These are phyloP conservation scores for Aspergillus amoenus DNA, from an alignment of 2,329 filamentous ascomycete species.

Conservation along the genomic window DNA sequence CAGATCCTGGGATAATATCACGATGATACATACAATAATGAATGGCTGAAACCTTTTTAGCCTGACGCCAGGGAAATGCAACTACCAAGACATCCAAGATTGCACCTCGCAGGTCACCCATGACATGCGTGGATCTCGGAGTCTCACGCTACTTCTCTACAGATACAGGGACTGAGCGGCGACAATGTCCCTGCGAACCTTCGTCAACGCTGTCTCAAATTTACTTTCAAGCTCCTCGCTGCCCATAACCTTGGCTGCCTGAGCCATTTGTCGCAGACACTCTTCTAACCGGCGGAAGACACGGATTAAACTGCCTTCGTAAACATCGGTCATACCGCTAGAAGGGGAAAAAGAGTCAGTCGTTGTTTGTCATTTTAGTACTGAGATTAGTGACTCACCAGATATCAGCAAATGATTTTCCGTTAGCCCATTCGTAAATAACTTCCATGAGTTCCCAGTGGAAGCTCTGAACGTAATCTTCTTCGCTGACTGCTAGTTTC, in stretches of 20 bases:
- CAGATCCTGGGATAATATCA: slow-evolving; percentile 9
- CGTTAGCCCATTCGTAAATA: slow-evolving; percentile 86
- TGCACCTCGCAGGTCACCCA: slow-evolving; percentile 1
- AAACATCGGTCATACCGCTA: slow-evolving; percentile 98
- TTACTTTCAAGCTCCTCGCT: slow-evolving; percentile 90
- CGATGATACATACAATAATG: slow-evolving; percentile 2
- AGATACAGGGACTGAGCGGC: slow-evolving; percentile 92
- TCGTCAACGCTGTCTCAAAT: slow-evolving; percentile 81
- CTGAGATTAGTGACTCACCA: slow-evolving; percentile 64
- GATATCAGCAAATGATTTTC: slow-evolving; percentile 86
- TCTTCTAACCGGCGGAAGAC: slow-evolving; percentile 95
- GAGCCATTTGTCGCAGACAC: slow-evolving; percentile 87
- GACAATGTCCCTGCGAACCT: slow-evolving; percentile 91
- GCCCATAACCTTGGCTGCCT: slow-evolving; percentile 97
- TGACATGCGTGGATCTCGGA: not conserved
- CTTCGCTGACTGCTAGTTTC: slow-evolving; percentile 90
- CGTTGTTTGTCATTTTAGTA: not conserved
- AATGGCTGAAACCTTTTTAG: slow-evolving; percentile 15
- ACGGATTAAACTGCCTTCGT: slow-evolving; percentile 93
- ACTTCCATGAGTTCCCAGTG: slow-evolving; percentile 98
- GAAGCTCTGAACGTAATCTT: slow-evolving; percentile 85
- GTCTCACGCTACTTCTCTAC: slow-evolving; percentile 46
- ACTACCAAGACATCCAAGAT: slow-evolving; percentile 17
- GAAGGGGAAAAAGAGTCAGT: slow-evolving; percentile 12
- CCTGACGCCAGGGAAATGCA: slow-evolving; percentile 25